Conservation (phyloP, 2,329 filamentous ascomycete genomes). For the Hirsutella minnesotensis region DNA sequence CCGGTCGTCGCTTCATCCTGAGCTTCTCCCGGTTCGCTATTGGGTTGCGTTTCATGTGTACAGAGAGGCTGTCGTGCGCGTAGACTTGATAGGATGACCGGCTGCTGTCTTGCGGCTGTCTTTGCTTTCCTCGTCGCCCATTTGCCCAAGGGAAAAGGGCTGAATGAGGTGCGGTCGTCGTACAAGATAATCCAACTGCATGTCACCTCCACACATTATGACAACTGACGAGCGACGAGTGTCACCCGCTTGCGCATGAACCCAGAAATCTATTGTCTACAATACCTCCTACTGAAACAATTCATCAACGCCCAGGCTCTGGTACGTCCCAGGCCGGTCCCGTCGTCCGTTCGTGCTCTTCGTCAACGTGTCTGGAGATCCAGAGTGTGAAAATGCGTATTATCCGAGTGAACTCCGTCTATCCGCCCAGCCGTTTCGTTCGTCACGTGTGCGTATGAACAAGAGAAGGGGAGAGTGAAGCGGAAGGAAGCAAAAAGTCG, state of each 20-base stretch:
- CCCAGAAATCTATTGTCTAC: not conserved
- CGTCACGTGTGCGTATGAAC: not conserved
- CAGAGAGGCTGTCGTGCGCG: not conserved
- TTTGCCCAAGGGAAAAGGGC: no score
- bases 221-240: no score
- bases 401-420: constrained; percentile 1
- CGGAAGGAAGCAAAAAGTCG: not conserved
- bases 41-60: not conserved
- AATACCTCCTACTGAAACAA: no score
- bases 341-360: not conserved
- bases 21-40: not conserved
- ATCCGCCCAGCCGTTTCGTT: not conserved
- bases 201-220: no score
- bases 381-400: not conserved
- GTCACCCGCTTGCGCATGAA: no score
- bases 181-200: no score
- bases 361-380: not conserved
- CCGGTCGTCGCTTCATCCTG: not conserved
- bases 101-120: no score
- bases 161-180: no score
- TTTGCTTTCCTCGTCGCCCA: no score
- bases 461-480: not conserved
- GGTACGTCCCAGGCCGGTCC: no score
- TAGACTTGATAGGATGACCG: not conserved
- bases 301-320: no score